A percentile compares a stretch with the other conserved stretches of the same genome.
Evolutionary conservation across 345 rosid genomes (phyloP).

Genomic region (Camelina laxa): DNA sequence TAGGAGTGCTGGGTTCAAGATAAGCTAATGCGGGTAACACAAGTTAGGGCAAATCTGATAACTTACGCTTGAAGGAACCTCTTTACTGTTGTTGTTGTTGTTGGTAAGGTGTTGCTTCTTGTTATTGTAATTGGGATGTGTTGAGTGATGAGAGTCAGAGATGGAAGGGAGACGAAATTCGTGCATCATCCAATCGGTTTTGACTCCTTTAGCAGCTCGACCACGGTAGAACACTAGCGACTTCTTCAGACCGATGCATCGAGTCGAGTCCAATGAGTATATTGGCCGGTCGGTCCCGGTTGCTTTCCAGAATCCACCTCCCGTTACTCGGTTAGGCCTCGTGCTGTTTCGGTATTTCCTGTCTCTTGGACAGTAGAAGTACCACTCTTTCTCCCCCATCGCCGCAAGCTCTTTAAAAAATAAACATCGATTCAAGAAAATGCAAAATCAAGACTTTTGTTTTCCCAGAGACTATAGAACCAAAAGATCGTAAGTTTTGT

Average conservation of each 20-base stretch:
- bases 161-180: conserved; percentile 89
- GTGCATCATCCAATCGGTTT: conserved; percentile 99
- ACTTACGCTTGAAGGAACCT: conserved; percentile 69
- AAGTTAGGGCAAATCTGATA: conserved; percentile 16
- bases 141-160: conserved; percentile 49
- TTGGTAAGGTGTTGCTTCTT: conserved; percentile 35
- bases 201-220: conserved; percentile 87
- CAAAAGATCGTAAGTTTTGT: background rate
- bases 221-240: conserved; percentile 95
- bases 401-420: conserved; percentile 59
- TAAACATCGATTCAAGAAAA: conserved; percentile 23
- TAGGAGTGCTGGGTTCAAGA: background rate
- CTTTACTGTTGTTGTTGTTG: conserved; percentile 42
- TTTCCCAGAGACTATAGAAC: background rate
- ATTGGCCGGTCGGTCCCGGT: conserved; percentile 98
- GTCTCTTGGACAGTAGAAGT: conserved; percentile 91
- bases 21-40: background rate
- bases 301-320: conserved; percentile 97
- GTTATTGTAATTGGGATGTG: conserved; percentile 21
- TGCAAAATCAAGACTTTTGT: background rate
- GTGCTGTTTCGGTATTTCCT: conserved; percentile 91
- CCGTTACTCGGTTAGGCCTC: conserved; percentile 90
- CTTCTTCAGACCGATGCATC: conserved; percentile 90
- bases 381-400: conserved; percentile 93
- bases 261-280: conserved; percentile 70